Conservation (phyloP, 1,139 yeast genomes). For the Geotrichum bryndzae region DNA sequence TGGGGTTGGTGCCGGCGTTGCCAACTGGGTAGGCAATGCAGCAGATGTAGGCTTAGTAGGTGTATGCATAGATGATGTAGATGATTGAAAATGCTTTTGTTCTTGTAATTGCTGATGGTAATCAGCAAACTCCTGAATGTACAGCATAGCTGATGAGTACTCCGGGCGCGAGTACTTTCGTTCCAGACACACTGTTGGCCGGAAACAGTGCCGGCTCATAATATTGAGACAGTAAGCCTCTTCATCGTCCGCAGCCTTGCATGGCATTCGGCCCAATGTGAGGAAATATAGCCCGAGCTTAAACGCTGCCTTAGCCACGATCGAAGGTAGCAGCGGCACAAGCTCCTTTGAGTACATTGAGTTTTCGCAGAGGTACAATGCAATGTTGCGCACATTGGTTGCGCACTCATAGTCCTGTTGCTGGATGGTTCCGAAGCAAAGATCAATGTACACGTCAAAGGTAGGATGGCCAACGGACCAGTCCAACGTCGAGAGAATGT, state of each 20-base stretch:
- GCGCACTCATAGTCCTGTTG: constrained; percentile 29
- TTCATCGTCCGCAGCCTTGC: constrained; percentile 18
- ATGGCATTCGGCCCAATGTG: constrained; percentile 16
- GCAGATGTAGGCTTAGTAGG: constrained; percentile 7
- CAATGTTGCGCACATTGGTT: constrained; percentile 46
- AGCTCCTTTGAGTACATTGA: constrained; percentile 68
- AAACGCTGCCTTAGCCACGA: constrained; percentile 64
- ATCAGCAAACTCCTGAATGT: constrained; percentile 7
- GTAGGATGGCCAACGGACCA: constrained; percentile 70
- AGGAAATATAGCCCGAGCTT: constrained; percentile 52
- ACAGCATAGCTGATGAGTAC: constrained; percentile 17
- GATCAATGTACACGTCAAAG: constrained; percentile 33
- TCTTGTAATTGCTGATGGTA: constrained; percentile 12
- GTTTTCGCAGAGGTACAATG: constrained; percentile 69
- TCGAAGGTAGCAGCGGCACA: constrained; percentile 54
- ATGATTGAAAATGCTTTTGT: constrained; percentile 4
- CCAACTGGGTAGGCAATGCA: constrained; percentile 5
- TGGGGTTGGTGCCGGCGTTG: constrained; percentile 3
- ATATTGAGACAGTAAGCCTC: constrained; percentile 24
- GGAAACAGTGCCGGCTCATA: constrained; percentile 24
- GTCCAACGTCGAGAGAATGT: constrained; percentile 72
- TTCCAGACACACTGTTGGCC: constrained; percentile 28
- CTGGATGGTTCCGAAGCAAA: constrained; percentile 26
- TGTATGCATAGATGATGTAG: not conserved
- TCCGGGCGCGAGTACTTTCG: constrained; percentile 29